Percentiles rank a stretch among this genome's conserved stretches.
Conservation (phyloP, 2,329 filamentous ascomycete genomes). For the Paecilomyces sp. region DNA sequence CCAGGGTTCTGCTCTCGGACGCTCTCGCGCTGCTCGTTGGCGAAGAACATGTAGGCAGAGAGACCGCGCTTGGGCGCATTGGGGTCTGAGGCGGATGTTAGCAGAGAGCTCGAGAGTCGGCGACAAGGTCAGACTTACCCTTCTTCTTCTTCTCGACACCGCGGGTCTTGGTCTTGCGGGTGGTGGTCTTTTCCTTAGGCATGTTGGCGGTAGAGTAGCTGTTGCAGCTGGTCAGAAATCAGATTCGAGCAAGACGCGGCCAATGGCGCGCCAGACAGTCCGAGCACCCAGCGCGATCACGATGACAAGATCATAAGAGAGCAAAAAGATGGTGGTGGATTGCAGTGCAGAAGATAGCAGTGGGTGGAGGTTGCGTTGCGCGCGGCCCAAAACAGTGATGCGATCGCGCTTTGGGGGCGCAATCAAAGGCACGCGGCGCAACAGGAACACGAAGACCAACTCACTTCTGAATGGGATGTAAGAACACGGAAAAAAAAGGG, state of each 20-base stretch:
- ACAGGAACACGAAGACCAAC: constrained; percentile 12
- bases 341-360: constrained; percentile 5
- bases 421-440: constrained; percentile 9
- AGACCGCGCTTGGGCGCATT: constrained; percentile 99
- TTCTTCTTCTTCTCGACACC: constrained; percentile 64
- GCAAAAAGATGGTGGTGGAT: constrained; percentile 1
- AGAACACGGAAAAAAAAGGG: constrained; percentile 2
- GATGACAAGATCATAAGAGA: neutral
- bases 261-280: neutral
- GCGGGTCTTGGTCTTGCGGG: constrained; percentile 54
- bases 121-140: constrained; percentile 43
- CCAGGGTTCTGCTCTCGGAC: constrained; percentile 97
- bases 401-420: constrained; percentile 14
- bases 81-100: constrained; percentile 57
- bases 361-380: constrained; percentile 7
- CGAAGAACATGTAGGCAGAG: constrained; percentile 99
- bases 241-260: neutral
- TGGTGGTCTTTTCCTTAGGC: constrained; percentile 61
- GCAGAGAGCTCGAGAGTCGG: constrained; percentile 1
- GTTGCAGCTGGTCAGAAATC: constrained; percentile 3
- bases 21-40: constrained; percentile 97
- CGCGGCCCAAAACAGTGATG: constrained; percentile 10
- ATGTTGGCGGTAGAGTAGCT: constrained; percentile 39
- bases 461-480: constrained; percentile 9
- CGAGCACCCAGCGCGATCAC: neutral